Percentiles rank a stretch among this genome's conserved stretches.
Conservation (phyloP, 208 protist genomes). For the Borovskyia barvae region DNA sequence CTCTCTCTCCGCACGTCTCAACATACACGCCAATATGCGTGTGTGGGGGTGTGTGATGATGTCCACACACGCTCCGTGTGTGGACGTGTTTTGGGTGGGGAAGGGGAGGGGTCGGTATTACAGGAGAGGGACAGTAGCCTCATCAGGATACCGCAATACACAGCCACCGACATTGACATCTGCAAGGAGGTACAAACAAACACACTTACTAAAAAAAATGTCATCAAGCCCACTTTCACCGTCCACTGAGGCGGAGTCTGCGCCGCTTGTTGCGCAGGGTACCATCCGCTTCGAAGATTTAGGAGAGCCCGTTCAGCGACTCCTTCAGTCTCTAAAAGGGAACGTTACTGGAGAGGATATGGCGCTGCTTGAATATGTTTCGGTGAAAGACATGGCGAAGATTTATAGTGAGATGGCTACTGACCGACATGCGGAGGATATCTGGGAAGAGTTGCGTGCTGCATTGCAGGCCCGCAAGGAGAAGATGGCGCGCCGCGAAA, state of each 20-base stretch:
- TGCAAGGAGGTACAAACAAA: too few species aligned
- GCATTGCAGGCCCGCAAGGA: slow-evolving; percentile 52
- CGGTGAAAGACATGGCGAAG: slow-evolving; percentile 85
- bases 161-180: too few species aligned
- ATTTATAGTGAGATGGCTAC: slow-evolving; percentile 79
- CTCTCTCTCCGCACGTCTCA: too few species aligned
- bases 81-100: too few species aligned
- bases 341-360: slow-evolving; percentile 74
- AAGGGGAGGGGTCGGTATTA: too few species aligned
- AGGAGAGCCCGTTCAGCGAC: slow-evolving; percentile 78
- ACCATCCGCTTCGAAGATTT: slow-evolving; percentile 85
- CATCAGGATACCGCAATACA: too few species aligned
- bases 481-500: slow-evolving; percentile 35
- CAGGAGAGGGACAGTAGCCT: too few species aligned
- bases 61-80: too few species aligned
- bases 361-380: slow-evolving; percentile 76
- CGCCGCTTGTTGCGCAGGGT: not conserved
- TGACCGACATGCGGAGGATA: slow-evolving; percentile 61
- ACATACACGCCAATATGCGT: too few species aligned
- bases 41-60: too few species aligned
- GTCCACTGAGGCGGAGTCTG: not conserved
- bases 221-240: not conserved
- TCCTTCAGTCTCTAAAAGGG: slow-evolving; percentile 63
- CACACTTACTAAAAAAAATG: too few species aligned
- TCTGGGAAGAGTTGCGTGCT: slow-evolving; percentile 69